Percentiles rank a stretch among this genome's conserved stretches.
These are phyloP conservation scores for Candida sojae DNA, from an alignment of 1,139 yeast species.

Conservation along the genomic window DNA sequence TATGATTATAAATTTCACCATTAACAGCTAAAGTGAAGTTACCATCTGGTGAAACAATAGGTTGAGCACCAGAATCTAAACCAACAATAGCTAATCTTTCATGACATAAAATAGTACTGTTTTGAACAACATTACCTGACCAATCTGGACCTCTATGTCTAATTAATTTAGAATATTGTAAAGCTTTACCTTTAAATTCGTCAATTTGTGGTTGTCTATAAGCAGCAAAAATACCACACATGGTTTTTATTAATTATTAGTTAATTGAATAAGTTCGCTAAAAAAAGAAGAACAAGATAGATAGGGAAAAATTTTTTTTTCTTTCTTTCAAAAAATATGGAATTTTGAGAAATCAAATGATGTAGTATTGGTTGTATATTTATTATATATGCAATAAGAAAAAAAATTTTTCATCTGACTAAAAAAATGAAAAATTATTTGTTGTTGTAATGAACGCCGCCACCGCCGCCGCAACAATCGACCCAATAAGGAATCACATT, in stretches of 20 bases:
- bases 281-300: no score
- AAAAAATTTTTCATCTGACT: no score
- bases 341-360: no score
- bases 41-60: constrained; percentile 80
- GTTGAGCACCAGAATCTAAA: constrained; percentile 96
- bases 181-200: constrained; percentile 81
- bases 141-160: constrained; percentile 99
- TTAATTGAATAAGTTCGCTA: no score
- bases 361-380: no score
- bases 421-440: no score
- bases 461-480: no score
- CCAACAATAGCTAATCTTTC: constrained; percentile 97
- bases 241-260: constrained; percentile 22
- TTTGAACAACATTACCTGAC: constrained; percentile 85
- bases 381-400: no score
- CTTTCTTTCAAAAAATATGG: no score
- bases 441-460: no score
- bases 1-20: constrained; percentile 98
- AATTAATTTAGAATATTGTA: constrained; percentile 85
- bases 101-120: constrained; percentile 81
- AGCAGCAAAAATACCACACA: constrained; percentile 99
- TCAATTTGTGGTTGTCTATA: constrained; percentile 79
- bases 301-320: no score
- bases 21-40: constrained; percentile 80
- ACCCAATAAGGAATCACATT: no score